Conservation (phyloP, 2,329 filamentous ascomycete genomes). For the Macrophomina tecta region DNA sequence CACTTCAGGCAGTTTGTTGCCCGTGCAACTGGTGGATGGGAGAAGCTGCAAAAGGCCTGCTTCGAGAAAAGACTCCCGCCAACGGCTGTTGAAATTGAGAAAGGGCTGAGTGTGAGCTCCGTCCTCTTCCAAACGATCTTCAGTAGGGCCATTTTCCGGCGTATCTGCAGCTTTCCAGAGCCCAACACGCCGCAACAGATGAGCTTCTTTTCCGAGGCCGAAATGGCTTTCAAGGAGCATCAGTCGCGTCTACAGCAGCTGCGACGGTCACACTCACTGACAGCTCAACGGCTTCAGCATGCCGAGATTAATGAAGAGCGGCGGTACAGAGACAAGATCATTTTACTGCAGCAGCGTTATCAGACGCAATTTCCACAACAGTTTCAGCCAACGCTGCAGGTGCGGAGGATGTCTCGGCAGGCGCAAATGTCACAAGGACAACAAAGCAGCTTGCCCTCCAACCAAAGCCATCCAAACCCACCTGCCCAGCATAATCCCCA, state of each 20-base stretch:
- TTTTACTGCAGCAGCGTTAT: neutral
- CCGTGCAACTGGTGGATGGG: slow-evolving; percentile 40
- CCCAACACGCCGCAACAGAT: neutral
- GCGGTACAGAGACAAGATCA: neutral
- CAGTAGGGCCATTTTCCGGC: slow-evolving; percentile 58
- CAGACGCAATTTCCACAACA: neutral
- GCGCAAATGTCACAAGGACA: neutral
- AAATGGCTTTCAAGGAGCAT: neutral
- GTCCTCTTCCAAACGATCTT: slow-evolving; percentile 59
- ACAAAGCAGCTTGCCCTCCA: neutral
- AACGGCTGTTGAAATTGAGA: slow-evolving; percentile 61
- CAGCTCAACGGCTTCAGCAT: neutral
- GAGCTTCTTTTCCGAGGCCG: neutral
- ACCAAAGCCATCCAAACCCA: neutral
- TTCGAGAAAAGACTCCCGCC: slow-evolving; percentile 54
- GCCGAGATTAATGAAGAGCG: neutral
- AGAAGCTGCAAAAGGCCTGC: slow-evolving; percentile 32
- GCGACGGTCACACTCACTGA: neutral
- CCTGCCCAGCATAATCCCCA: neutral
- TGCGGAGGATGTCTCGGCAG: slow-evolving; percentile 8
- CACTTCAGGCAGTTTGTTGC: slow-evolving; percentile 48
- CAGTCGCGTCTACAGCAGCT: neutral
- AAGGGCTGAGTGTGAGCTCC: slow-evolving; percentile 57
- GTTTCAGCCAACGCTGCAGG: neutral
- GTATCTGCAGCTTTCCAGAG: slow-evolving; percentile 42